Conservation (phyloP, 2,329 filamentous ascomycete genomes). For the Daldinia sp. region DNA sequence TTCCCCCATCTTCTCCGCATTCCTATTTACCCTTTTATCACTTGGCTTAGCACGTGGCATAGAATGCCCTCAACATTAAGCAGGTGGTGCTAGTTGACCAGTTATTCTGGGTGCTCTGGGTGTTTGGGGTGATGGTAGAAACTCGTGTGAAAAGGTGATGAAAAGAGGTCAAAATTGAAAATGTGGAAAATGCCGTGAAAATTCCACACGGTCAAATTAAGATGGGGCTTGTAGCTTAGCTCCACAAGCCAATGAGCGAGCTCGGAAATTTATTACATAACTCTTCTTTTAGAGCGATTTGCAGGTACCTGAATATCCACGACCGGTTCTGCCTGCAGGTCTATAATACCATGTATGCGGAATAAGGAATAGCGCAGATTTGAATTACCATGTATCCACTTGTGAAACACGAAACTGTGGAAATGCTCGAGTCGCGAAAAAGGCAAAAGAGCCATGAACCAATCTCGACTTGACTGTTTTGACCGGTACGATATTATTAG, state of each 20-base stretch:
- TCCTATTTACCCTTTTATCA: no score
- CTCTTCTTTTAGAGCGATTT: background rate
- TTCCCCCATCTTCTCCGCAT: no score
- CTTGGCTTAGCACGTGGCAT: no score
- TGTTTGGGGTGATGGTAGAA: no score
- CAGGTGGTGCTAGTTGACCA: no score
- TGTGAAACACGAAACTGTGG: background rate
- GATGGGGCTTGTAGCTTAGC: background rate
- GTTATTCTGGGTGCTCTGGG: no score
- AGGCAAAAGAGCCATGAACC: constrained; percentile 5
- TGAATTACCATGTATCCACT: background rate
- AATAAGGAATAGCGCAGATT: background rate
- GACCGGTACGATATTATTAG: background rate
- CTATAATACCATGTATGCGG: no score
- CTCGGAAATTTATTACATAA: constrained; percentile 24
- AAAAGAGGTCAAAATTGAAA: background rate
- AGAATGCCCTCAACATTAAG: no score
- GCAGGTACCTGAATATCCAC: background rate
- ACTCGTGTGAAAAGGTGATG: background rate
- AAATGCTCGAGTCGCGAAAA: constrained; percentile 5
- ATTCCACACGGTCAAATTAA: background rate
- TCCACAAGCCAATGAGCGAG: constrained; percentile 10
- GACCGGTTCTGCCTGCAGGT: no score
- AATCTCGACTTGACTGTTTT: background rate
- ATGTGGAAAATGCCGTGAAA: background rate